Conservation (phyloP, 257 asterid species). For the Oldenlandia corymbosa region DNA sequence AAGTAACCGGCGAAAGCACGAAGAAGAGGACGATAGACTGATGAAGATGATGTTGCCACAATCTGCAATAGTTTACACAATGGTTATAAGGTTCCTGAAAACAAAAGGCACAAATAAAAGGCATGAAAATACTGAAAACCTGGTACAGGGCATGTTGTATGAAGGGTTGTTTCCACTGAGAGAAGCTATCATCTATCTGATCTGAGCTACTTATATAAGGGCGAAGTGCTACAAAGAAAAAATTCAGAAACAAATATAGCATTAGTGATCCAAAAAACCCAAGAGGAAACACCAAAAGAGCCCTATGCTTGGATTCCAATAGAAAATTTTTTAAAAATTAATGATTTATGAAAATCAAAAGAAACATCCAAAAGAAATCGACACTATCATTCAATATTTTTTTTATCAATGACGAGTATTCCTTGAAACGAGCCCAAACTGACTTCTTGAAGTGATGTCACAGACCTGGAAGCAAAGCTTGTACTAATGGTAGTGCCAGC, state of each 20-base stretch:
- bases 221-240: conserved; percentile 70
- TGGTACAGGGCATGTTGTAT: conserved; percentile 79
- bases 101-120: conserved; percentile 15
- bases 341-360: not conserved
- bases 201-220: conserved; percentile 59
- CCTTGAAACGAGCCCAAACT: not conserved
- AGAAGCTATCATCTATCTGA: conserved; percentile 76
- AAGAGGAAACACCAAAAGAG: not conserved
- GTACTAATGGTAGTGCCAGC: conserved; percentile 83
- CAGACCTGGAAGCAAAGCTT: conserved; percentile 93
- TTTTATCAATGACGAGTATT: not conserved
- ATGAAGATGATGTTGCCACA: conserved; percentile 75
- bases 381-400: not conserved
- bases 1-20: conserved; percentile 92
- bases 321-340: not conserved
- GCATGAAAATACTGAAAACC: conserved; percentile 36
- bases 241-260: conserved; percentile 21
- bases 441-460: conserved; percentile 16
- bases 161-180: conserved; percentile 77
- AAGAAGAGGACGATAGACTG: conserved; percentile 68
- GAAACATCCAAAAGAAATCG: not conserved
- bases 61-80: conserved; percentile 55
- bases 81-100: conserved; percentile 10
- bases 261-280: not conserved
- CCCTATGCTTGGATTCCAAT: not conserved